These are phyloP conservation scores for Croton setiger DNA, from an alignment of 441 rosid genomes.

Conservation along the genomic window DNA sequence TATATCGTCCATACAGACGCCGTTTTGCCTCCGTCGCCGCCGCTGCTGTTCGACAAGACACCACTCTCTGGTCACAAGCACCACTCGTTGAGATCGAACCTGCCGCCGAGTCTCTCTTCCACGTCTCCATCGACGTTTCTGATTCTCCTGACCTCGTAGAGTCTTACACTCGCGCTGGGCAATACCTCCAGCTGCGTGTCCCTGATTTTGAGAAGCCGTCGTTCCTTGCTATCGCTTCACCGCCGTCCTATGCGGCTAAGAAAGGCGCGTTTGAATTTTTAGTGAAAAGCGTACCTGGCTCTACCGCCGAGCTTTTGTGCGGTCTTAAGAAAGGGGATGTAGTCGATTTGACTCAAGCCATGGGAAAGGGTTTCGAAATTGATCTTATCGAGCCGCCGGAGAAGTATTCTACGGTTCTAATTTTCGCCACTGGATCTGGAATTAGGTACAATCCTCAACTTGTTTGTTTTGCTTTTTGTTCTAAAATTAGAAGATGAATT, in stretches of 20 bases:
- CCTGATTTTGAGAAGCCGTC: slow-evolving; percentile 68
- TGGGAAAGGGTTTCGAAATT: slow-evolving; percentile 73
- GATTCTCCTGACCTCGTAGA: slow-evolving; percentile 65
- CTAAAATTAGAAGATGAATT: too few species aligned
- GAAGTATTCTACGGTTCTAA: slow-evolving; percentile 61
- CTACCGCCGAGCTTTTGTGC: slow-evolving; percentile 87
- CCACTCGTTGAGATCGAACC: slow-evolving; percentile 53
- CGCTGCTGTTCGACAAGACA: too few species aligned
- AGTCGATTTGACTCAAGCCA: slow-evolving; percentile 73
- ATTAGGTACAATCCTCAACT: slow-evolving; percentile 49
- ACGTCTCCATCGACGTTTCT: slow-evolving; percentile 66
- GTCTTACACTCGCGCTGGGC: slow-evolving; percentile 69
- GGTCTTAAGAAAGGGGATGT: slow-evolving; percentile 74
- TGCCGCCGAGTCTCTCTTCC: slow-evolving; percentile 85
- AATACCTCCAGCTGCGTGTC: slow-evolving; percentile 85
- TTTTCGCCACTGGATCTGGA: slow-evolving; percentile 96
- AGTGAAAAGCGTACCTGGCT: slow-evolving; percentile 80
- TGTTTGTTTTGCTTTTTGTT: background rate
- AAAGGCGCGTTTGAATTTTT: slow-evolving; percentile 74
- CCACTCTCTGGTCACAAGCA: too few species aligned
- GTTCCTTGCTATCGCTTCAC: slow-evolving; percentile 84
- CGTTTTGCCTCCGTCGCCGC: too few species aligned
- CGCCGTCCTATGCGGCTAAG: slow-evolving; percentile 55
- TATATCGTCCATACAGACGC: too few species aligned
- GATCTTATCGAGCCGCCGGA: slow-evolving; percentile 70